These are phyloP conservation scores for Paracorniculantispora psalliotae DNA, from an alignment of 2,329 filamentous ascomycete genomes.

Conservation along the genomic window DNA sequence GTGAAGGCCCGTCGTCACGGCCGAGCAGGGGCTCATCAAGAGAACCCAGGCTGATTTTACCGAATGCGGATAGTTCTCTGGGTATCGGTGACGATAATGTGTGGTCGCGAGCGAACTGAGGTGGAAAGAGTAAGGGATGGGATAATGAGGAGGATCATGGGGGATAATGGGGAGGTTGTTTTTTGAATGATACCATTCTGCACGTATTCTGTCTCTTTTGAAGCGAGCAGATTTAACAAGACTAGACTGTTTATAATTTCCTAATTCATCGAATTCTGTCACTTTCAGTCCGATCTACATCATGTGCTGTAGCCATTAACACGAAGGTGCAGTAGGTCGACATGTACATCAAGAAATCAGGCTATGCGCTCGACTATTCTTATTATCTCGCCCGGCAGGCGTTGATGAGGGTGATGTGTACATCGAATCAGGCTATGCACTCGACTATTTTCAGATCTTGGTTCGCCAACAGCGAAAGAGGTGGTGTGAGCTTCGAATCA, in stretches of 20 bases:
- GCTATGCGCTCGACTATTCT: no score
- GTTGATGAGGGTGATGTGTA: no score
- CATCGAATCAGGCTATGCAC: no score
- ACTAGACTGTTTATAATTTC: constrained; percentile 2
- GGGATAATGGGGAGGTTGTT: not conserved
- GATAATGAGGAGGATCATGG: not conserved
- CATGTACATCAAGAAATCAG: no score
- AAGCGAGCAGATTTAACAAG: not conserved
- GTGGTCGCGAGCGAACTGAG: constrained; percentile 21
- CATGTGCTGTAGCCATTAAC: no score
- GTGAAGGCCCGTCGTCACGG: constrained; percentile 17
- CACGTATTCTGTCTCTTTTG: not conserved
- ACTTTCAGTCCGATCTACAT: no score
- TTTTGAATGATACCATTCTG: constrained; percentile 7
- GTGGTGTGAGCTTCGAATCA: no score
- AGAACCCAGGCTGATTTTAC: constrained; percentile 25
- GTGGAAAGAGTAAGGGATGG: not conserved
- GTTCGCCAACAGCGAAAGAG: no score
- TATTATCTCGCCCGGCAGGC: no score
- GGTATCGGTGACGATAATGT: constrained; percentile 37
- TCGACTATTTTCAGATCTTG: no score
- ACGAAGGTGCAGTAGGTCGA: no score
- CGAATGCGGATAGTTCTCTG: constrained; percentile 30
- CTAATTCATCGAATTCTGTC: not conserved
- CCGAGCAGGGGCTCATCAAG: constrained; percentile 14